Percentiles rank a stretch among this genome's conserved stretches.
phyloP scores from a whole-genome alignment of 108 stramenopile genomes.

The Epipyxis sp. region DNA sequence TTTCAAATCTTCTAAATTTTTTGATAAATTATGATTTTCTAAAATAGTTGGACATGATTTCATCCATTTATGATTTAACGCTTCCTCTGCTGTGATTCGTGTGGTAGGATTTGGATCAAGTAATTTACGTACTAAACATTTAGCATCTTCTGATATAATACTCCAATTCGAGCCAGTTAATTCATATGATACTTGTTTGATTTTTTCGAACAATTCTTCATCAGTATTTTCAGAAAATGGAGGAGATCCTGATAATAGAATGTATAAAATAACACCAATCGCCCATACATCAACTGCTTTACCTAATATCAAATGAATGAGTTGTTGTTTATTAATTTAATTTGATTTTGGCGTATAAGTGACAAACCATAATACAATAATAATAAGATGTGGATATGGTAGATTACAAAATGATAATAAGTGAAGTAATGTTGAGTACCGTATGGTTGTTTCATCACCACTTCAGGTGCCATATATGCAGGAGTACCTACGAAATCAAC shows the following conservation, averaged over 20 bases:
- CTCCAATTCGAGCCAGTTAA: neutral
- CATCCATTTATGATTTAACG: neutral
- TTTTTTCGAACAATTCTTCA: neutral
- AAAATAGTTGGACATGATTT: no score
- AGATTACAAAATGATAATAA: no score
- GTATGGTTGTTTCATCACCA: slow-evolving; percentile 50
- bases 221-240: neutral
- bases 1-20: no score
- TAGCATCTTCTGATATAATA: slow-evolving; percentile 15
- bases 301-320: no score
- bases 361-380: no score
- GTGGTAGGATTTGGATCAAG: neutral
- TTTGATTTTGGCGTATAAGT: no score
- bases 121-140: neutral
- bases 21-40: no score
- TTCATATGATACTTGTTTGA: neutral
- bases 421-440: no score
- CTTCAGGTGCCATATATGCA: slow-evolving; percentile 51
- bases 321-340: no score
- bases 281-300: slow-evolving; percentile 5
- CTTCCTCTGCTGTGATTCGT: slow-evolving; percentile 10
- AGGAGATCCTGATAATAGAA: slow-evolving; percentile 16
- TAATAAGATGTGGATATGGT: no score
- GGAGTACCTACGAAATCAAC: slow-evolving; percentile 47
- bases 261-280: slow-evolving; percentile 2